Evolutionary conservation across 345 rosid genomes (phyloP), one percentile per base, ranked within the genome.

Genomic region (Capsella bursapastoris): DNA sequence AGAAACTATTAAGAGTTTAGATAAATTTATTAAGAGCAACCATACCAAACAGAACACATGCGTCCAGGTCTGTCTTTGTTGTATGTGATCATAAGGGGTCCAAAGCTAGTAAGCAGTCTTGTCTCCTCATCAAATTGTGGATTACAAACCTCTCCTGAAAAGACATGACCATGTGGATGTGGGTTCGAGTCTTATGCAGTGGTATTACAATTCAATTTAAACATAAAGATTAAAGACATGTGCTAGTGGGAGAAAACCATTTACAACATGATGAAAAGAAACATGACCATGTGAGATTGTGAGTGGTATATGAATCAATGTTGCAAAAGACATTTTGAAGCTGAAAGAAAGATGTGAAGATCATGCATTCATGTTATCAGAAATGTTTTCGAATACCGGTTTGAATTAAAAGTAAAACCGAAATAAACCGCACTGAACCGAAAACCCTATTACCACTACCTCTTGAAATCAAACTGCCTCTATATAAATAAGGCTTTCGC

Each of bases 151-250:
- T 45, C 50, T 8, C 28, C 25, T 57, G 14, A 44, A 34, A 32
- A 25, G 38, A 56, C 64, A 64, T 45, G 29, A 45, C 70, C 77
- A 64, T 73, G 57, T 43, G 70, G 63, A 41, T 63, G 44, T 72
- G 64, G 45, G 45, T 63, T 40, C 8, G n/a, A 16, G n/a, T 60
- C 8, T 4, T 44, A 11, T 43, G 7, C 31, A 22, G 7, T 35
- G 7, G 29, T 43, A 11, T 41, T 45, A 14, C 49, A 45, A 45
- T 14, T 45, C 6, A 45, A 31, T 57, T 11, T 38, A 37, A 18
- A 62, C 6, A 28, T 64, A 56, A 44, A 64, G 13, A 55, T 57
- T 64, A 64, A 44, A 64, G 13, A 55, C 64, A 73, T 73, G 14
- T 72, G 45, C 16, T 31, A 44, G 28, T 22, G 25, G 18, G 18